Conservation (phyloP, 2,329 filamentous ascomycete genomes). For the Hypomyces rosellus region DNA sequence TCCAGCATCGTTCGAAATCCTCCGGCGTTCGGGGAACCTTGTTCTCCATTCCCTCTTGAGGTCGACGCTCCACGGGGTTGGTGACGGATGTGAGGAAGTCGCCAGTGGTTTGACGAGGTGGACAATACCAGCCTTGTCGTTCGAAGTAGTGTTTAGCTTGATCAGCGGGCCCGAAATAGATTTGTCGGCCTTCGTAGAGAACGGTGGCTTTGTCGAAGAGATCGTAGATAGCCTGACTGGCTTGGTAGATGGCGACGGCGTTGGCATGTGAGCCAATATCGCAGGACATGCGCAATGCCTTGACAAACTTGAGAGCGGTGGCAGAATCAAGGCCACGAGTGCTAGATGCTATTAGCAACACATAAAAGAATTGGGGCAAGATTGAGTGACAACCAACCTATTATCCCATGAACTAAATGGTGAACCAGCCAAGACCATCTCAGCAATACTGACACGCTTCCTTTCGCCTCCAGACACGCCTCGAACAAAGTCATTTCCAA, state of each 20-base stretch:
- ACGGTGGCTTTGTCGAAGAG: slow-evolving; percentile 70
- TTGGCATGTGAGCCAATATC: slow-evolving; percentile 58
- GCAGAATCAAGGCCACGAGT: slow-evolving; percentile 68
- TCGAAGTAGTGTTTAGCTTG: slow-evolving; percentile 61
- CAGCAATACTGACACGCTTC: slow-evolving; percentile 77
- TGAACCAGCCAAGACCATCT: slow-evolving; percentile 62
- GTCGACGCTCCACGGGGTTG: slow-evolving; percentile 53
- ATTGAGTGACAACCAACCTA: slow-evolving; percentile 29
- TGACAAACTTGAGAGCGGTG: slow-evolving; percentile 67
- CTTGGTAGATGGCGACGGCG: slow-evolving; percentile 66
- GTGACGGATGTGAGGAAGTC: slow-evolving; percentile 67
- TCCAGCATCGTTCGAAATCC: slow-evolving; percentile 54
- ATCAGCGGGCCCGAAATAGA: slow-evolving; percentile 62
- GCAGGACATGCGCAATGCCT: slow-evolving; percentile 57
- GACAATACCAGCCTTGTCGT: slow-evolving; percentile 62
- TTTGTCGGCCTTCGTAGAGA: slow-evolving; percentile 70
- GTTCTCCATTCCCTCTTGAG: slow-evolving; percentile 52
- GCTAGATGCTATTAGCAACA: slow-evolving; percentile 18
- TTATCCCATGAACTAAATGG: slow-evolving; percentile 63
- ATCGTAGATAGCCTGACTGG: slow-evolving; percentile 62
- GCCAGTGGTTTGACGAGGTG: slow-evolving; percentile 58
- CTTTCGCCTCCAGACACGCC: slow-evolving; percentile 66
- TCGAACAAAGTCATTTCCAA: slow-evolving; percentile 67
- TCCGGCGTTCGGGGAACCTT: slow-evolving; percentile 61
- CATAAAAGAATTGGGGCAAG: neutral